A percentile compares a stretch with the other conserved stretches of the same genome.
phyloP scores from a whole-genome alignment of 106 monocot genomes.

The Platanthera zijinensis region DNA sequence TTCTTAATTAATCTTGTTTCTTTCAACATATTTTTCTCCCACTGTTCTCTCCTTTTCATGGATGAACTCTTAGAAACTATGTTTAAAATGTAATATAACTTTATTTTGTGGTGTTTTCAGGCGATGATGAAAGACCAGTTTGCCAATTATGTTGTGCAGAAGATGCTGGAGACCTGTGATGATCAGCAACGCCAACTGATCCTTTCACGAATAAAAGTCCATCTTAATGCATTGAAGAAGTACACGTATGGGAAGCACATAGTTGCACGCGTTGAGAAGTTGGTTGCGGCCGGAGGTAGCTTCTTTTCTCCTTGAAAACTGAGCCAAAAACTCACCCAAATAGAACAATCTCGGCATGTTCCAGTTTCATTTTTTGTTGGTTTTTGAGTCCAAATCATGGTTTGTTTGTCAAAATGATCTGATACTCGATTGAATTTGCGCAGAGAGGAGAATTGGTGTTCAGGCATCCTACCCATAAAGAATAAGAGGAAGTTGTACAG shows the following conservation, averaged over 20 bases:
- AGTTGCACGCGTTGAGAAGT: slow-evolving; percentile 61
- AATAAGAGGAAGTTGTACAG: slow-evolving; percentile 30
- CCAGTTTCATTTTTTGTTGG: neutral
- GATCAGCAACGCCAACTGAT: slow-evolving; percentile 49
- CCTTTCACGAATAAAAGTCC: slow-evolving; percentile 45
- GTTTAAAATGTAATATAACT: too few species aligned
- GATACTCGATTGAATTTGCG: neutral
- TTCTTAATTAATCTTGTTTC: too few species aligned
- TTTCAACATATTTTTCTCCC: too few species aligned
- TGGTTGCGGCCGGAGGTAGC: slow-evolving; percentile 56
- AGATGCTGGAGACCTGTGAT: slow-evolving; percentile 52
- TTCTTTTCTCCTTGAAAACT: neutral
- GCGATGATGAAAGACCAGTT: slow-evolving; percentile 74
- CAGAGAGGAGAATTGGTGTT: slow-evolving; percentile 37
- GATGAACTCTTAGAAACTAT: too few species aligned
- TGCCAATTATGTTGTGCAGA: slow-evolving; percentile 64
- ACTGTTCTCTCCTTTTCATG: too few species aligned
- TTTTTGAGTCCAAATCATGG: neutral
- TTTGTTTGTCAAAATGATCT: neutral
- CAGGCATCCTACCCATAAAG: slow-evolving; percentile 17
- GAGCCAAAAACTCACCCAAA: neutral
- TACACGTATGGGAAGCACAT: slow-evolving; percentile 66
- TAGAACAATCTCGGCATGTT: too few species aligned
- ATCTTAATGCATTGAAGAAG: slow-evolving; percentile 51
- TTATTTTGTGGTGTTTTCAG: slow-evolving; percentile 13